These are phyloP conservation scores for Urtica urens DNA, from an alignment of 306 rosid genomes.

Conservation along the genomic window DNA sequence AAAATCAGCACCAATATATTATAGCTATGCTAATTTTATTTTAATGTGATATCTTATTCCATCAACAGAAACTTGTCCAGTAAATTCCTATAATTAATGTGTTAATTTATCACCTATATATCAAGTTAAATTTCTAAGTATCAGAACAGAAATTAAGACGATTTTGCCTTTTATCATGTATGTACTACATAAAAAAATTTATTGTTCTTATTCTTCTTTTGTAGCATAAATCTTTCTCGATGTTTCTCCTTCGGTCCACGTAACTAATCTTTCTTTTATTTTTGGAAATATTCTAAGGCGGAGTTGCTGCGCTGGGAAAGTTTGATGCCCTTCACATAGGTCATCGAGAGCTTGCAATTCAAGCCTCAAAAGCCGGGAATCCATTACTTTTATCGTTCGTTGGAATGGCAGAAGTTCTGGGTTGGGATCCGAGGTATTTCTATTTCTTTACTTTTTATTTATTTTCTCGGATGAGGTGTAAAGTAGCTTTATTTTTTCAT, in stretches of 20 bases:
- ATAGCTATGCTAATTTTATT: too few species aligned
- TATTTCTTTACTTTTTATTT: slow-evolving; percentile 6
- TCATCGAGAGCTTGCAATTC: slow-evolving; percentile 89
- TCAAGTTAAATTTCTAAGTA: background rate
- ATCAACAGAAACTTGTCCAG: background rate
- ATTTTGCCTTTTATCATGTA: too few species aligned
- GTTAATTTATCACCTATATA: background rate
- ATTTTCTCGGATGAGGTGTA: too few species aligned
- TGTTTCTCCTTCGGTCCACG: background rate
- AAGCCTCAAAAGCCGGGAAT: slow-evolving; percentile 85
- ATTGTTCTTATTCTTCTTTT: background rate
- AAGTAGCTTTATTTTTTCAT: too few species aligned
- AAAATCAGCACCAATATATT: too few species aligned
- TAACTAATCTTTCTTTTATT: slow-evolving; percentile 6
- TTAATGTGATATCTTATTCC: too few species aligned
- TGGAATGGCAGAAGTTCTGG: slow-evolving; percentile 88
- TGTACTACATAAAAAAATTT: background rate
- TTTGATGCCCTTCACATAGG: slow-evolving; percentile 93
- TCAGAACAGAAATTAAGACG: background rate
- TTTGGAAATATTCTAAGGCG: slow-evolving; percentile 50
- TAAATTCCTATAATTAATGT: background rate
- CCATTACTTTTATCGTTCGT: slow-evolving; percentile 87
- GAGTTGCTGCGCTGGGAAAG: slow-evolving; percentile 90
- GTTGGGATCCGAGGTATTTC: slow-evolving; percentile 82
- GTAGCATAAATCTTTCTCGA: background rate